Conservation (phyloP, 2,329 filamentous ascomycete genomes). For the Sclerotinia sclerotiorum region DNA sequence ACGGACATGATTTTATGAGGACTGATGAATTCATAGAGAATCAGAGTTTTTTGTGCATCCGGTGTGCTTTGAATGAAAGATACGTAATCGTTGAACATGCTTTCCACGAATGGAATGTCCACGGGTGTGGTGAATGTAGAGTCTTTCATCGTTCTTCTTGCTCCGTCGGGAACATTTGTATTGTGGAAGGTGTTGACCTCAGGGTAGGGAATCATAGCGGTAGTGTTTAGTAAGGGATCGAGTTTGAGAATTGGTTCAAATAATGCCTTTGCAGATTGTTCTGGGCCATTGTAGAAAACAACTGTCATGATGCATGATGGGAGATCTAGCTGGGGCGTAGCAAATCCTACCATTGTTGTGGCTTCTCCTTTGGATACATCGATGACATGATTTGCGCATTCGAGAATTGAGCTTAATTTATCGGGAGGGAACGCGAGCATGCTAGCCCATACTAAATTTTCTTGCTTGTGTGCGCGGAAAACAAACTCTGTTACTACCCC, state of each 20-base stretch:
- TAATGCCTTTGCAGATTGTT: conserved; percentile 36
- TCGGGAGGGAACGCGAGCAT: conserved; percentile 26
- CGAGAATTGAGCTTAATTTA: conserved; percentile 25
- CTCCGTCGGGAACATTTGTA: conserved; percentile 38
- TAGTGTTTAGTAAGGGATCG: conserved; percentile 34
- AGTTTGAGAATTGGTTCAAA: conserved; percentile 38
- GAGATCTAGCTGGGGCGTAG: background rate
- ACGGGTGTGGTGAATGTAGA: conserved; percentile 42
- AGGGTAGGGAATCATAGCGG: conserved; percentile 39
- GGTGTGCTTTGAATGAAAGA: conserved; percentile 34
- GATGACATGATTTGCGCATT: conserved; percentile 26
- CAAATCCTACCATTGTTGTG: conserved; percentile 9
- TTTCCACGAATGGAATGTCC: conserved; percentile 32
- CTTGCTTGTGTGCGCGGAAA: conserved; percentile 34
- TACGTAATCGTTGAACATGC: conserved; percentile 37
- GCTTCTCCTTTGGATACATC: conserved; percentile 17
- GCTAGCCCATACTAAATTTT: conserved; percentile 29
- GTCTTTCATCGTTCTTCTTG: conserved; percentile 43
- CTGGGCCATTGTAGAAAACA: conserved; percentile 41
- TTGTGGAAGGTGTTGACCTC: conserved; percentile 39
- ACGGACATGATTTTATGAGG: conserved; percentile 30
- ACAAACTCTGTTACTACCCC: conserved; percentile 9
- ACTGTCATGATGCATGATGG: background rate
- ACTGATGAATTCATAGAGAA: conserved; percentile 32
- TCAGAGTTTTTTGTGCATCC: conserved; percentile 30